Evolutionary conservation across 1,284 basidiomycete species (phyloP).

Genomic region (Sanghuangporus baumii): DNA sequence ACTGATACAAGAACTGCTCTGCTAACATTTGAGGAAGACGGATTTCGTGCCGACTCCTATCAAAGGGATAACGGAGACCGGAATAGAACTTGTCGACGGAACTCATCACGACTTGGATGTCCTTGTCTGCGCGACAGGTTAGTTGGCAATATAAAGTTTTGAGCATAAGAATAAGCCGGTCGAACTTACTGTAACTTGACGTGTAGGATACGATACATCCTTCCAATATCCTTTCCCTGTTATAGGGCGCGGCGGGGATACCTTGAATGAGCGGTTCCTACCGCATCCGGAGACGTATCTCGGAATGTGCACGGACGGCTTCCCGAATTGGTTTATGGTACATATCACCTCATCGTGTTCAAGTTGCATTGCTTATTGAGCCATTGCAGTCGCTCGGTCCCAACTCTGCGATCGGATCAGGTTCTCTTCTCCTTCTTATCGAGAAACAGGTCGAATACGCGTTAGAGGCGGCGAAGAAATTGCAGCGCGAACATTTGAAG

Average conservation of each 20-base stretch:
- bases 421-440: slow-evolving; percentile 45
- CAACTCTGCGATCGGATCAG: slow-evolving; percentile 46
- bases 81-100: slow-evolving; percentile 53
- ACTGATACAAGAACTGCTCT: not conserved
- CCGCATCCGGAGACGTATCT: slow-evolving; percentile 54
- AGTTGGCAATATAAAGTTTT: not conserved
- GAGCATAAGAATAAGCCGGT: not conserved
- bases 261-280: slow-evolving; percentile 43
- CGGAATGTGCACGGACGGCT: slow-evolving; percentile 47
- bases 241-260: slow-evolving; percentile 43
- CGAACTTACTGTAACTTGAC: not conserved
- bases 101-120: slow-evolving; percentile 49
- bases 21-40: slow-evolving; percentile 31
- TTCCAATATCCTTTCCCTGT: slow-evolving; percentile 46
- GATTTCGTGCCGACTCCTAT: slow-evolving; percentile 49
- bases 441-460: slow-evolving; percentile 54
- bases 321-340: slow-evolving; percentile 54
- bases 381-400: slow-evolving; percentile 38
- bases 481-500: slow-evolving; percentile 54
- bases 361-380: not conserved
- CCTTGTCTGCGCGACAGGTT: slow-evolving; percentile 54
- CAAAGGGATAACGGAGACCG: slow-evolving; percentile 43
- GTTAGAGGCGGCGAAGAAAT: slow-evolving; percentile 45
- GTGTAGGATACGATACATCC: slow-evolving; percentile 47
- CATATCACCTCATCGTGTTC: slow-evolving; percentile 27